Percentiles rank a stretch among this genome's conserved stretches.
Evolutionary conservation across 179 eudicot genomes (phyloP).

Genomic region (Beta corolliflora): DNA sequence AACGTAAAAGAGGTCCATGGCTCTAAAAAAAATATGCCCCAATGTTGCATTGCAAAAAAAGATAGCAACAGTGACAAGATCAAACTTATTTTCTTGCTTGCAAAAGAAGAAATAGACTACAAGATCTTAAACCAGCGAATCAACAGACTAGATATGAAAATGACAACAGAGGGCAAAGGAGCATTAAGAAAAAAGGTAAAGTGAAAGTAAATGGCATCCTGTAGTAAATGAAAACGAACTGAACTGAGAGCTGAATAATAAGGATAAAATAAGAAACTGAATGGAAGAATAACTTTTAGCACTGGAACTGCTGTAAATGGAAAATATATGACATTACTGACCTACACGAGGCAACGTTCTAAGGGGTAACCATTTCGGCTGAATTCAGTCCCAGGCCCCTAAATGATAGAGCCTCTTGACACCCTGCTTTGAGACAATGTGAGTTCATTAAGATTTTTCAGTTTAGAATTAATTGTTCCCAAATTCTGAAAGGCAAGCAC

Average conservation of each 20-base stretch:
- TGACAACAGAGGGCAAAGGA: slow-evolving; percentile 9
- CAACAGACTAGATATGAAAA: slow-evolving; percentile 3
- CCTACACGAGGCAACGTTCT: slow-evolving; percentile 79
- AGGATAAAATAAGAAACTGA: slow-evolving; percentile 37
- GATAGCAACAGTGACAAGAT: not conserved
- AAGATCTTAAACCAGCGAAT: slow-evolving; percentile 11
- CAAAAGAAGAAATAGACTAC: slow-evolving; percentile 8
- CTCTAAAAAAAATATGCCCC: not conserved
- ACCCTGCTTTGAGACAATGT: slow-evolving; percentile 90
- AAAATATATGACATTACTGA: slow-evolving; percentile 65
- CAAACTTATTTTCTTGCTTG: not conserved
- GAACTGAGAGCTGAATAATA: slow-evolving; percentile 18
- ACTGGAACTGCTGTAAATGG: slow-evolving; percentile 40
- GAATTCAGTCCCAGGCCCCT: slow-evolving; percentile 97
- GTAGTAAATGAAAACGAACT: slow-evolving; percentile 16
- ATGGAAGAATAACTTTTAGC: slow-evolving; percentile 37
- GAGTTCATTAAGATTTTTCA: slow-evolving; percentile 58
- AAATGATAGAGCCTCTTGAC: slow-evolving; percentile 75
- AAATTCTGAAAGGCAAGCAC: slow-evolving; percentile 46
- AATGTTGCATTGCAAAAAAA: not conserved
- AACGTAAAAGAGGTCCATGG: not conserved
- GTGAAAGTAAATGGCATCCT: slow-evolving; percentile 9
- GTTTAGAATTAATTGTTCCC: slow-evolving; percentile 47
- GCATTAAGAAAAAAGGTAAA: slow-evolving; percentile 18
- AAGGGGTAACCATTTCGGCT: slow-evolving; percentile 80